Percentiles rank a stretch among this genome's conserved stretches.
These are phyloP conservation scores for Hordeum pubiflorum DNA, from an alignment of 202 grass and related monocot genomes.

Conservation along the genomic window DNA sequence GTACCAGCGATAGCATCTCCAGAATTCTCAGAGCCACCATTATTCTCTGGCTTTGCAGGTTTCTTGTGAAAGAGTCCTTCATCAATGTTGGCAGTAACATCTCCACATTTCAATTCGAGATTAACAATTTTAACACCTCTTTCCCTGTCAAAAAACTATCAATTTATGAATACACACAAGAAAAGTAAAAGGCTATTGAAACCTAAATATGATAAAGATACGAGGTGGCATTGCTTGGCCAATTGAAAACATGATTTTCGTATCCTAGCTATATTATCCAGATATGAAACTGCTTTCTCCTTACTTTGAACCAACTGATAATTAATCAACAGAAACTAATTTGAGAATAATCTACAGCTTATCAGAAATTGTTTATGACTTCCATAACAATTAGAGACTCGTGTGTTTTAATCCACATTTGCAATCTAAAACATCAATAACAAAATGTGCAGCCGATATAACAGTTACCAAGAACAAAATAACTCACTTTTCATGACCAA, in stretches of 20 bases:
- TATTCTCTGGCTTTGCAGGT: constrained; percentile 31
- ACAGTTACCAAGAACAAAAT: constrained; percentile 27
- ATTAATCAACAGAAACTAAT: constrained; percentile 13
- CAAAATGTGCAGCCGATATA: constrained; percentile 20
- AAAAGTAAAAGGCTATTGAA: constrained; percentile 10
- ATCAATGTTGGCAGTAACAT: constrained; percentile 52
- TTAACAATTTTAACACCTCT: constrained; percentile 82
- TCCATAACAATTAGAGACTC: not conserved
- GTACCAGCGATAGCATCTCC: constrained; percentile 27
- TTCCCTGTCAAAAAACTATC: constrained; percentile 58
- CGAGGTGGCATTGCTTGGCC: not conserved
- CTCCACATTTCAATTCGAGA: constrained; percentile 76
- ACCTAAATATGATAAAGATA: constrained; percentile 16
- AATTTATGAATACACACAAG: constrained; percentile 6
- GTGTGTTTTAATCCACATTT: not conserved
- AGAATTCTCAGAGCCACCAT: constrained; percentile 19
- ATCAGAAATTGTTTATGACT: constrained; percentile 2
- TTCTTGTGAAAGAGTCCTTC: constrained; percentile 66
- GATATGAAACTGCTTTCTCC: not conserved
- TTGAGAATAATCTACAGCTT: not conserved
- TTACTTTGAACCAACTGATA: not conserved
- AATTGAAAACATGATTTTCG: not conserved
- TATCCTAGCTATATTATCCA: not conserved
- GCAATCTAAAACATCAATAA: not conserved
- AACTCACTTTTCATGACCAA: constrained; percentile 87